Percentiles rank a stretch among this genome's conserved stretches.
Evolutionary conservation across 345 rosid species (phyloP).

Genomic region (Eucalyptus coolabah): DNA sequence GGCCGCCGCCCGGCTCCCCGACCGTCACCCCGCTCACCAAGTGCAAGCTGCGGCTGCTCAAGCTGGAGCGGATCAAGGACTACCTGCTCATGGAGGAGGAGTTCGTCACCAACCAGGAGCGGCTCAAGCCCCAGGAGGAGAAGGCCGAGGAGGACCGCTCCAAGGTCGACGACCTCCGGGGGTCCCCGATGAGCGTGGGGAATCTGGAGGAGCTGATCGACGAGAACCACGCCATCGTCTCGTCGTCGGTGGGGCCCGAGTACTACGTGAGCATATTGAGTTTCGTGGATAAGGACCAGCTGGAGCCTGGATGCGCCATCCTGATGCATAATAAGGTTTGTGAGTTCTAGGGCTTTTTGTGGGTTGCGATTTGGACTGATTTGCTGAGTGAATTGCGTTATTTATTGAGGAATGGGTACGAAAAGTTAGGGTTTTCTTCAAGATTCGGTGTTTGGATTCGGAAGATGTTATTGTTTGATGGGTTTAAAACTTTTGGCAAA

Average conservation of each 20-base stretch:
- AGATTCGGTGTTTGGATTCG: neutral
- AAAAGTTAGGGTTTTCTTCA: neutral
- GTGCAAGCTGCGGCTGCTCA: conserved; percentile 76
- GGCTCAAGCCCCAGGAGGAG: conserved; percentile 92
- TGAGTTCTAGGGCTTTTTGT: neutral
- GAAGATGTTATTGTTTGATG: neutral
- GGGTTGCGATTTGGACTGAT: neutral
- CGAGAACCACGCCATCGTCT: conserved; percentile 94
- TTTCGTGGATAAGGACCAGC: conserved; percentile 96
- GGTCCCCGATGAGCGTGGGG: conserved; percentile 94
- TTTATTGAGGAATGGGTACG: neutral
- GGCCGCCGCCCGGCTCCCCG: conserved; percentile 81
- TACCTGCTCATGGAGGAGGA: conserved; percentile 93
- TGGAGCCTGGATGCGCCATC: conserved; percentile 96
- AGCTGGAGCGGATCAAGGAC: conserved; percentile 84
- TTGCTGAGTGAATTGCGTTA: neutral
- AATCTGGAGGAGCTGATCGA: conserved; percentile 91
- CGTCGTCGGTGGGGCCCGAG: conserved; percentile 93
- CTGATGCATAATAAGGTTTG: conserved; percentile 88
- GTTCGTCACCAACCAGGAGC: conserved; percentile 87
- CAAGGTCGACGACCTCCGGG: conserved; percentile 85
- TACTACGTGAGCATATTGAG: conserved; percentile 86
- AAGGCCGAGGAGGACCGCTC: conserved; percentile 94
- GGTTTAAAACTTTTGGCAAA: neutral
- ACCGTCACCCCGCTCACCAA: conserved; percentile 73